These are phyloP conservation scores for Sporothrix mexicana DNA, from an alignment of 2,329 filamentous ascomycete genomes.

Conservation along the genomic window DNA sequence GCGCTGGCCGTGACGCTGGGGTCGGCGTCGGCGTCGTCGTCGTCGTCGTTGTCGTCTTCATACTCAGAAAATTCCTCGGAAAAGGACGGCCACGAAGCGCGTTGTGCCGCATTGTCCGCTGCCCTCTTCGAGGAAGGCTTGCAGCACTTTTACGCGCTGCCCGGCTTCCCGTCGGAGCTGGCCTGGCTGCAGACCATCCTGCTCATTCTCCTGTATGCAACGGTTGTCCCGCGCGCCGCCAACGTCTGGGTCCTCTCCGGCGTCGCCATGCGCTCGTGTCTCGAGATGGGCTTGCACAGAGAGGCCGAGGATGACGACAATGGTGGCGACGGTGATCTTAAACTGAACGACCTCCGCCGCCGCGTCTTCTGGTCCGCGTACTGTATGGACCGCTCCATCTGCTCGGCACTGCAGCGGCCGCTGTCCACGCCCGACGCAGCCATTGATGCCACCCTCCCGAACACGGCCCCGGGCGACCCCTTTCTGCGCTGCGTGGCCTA, in stretches of 20 bases:
- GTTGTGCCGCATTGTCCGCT: slow-evolving; percentile 44
- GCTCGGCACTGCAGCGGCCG: slow-evolving; percentile 35
- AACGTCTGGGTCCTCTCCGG: slow-evolving; percentile 38
- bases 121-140: slow-evolving; percentile 45
- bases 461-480: slow-evolving; percentile 4
- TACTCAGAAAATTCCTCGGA: too few species aligned
- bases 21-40: too few species aligned
- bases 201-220: slow-evolving; percentile 36
- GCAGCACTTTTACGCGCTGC: slow-evolving; percentile 42
- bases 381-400: slow-evolving; percentile 37
- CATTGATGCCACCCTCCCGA: slow-evolving; percentile 26
- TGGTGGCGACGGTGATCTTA: neutral
- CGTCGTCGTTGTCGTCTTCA: too few species aligned
- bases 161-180: slow-evolving; percentile 40
- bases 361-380: slow-evolving; percentile 37
- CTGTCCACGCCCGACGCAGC: slow-evolving; percentile 34
- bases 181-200: slow-evolving; percentile 37
- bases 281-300: slow-evolving; percentile 36
- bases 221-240: slow-evolving; percentile 36
- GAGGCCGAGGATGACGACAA: neutral
- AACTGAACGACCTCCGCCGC: slow-evolving; percentile 26
- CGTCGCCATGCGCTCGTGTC: slow-evolving; percentile 36
- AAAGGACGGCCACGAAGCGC: slow-evolving; percentile 43
- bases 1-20: slow-evolving; percentile 44
- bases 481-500: slow-evolving; percentile 33